phyloP scores from a whole-genome alignment of 164 flowering plant genomes.

The Kingdonia uniflora region DNA sequence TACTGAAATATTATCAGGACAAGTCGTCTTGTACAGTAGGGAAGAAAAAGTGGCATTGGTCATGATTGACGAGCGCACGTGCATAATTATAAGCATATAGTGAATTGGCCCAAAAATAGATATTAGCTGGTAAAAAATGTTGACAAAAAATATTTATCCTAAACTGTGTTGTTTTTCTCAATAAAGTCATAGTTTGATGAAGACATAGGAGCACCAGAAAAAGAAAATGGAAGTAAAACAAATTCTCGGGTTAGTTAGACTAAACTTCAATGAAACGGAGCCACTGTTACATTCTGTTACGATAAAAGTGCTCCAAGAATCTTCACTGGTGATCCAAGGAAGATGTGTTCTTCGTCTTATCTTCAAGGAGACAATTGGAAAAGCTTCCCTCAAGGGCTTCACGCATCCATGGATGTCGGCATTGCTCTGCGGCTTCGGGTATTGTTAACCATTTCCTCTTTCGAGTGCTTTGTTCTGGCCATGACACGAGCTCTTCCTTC shows the following conservation, averaged over 20 bases:
- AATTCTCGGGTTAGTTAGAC: too few species aligned
- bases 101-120: too few species aligned
- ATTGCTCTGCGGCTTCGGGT: constrained; percentile 36
- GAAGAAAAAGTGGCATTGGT: too few species aligned
- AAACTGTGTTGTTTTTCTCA: too few species aligned
- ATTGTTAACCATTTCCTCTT: constrained; percentile 51
- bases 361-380: constrained; percentile 27
- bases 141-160: too few species aligned
- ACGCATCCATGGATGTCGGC: constrained; percentile 66
- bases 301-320: background rate
- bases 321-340: background rate
- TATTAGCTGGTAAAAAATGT: too few species aligned
- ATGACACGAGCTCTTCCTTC: constrained; percentile 49
- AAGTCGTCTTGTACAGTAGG: too few species aligned
- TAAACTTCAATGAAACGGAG: background rate
- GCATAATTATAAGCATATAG: too few species aligned
- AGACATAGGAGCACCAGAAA: background rate
- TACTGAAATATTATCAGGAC: too few species aligned
- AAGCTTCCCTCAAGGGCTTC: constrained; percentile 43
- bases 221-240: too few species aligned
- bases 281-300: background rate
- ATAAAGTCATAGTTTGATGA: background rate
- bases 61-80: too few species aligned
- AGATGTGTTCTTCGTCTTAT: constrained; percentile 5
- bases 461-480: constrained; percentile 62